These are phyloP conservation scores for Jaltomata sinuosa DNA, from an alignment of 257 asterid species.

Conservation along the genomic window DNA sequence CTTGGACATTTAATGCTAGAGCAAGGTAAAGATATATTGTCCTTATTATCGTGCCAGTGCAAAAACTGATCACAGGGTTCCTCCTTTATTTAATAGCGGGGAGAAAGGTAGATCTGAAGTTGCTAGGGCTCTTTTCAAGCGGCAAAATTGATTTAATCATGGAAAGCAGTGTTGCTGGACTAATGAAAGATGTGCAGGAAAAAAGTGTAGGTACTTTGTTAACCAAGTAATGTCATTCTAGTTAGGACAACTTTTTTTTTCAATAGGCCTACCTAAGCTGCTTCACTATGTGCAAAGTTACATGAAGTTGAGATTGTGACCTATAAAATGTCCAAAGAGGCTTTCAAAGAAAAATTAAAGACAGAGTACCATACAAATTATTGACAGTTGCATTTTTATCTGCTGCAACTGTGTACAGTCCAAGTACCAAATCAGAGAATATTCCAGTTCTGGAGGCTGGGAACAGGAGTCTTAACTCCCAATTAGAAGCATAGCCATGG, in stretches of 20 bases:
- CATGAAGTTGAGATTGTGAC: neutral
- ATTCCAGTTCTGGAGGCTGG: too few relatives aligned
- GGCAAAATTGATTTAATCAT: too few relatives aligned
- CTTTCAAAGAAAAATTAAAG: neutral
- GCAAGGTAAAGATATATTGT: neutral
- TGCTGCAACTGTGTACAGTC: too few relatives aligned
- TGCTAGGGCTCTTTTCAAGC: too few relatives aligned
- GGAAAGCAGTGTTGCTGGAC: neutral
- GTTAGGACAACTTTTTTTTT: neutral
- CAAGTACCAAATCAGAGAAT: too few relatives aligned
- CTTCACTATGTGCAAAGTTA: neutral
- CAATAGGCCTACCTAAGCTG: neutral
- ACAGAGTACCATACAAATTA: neutral
- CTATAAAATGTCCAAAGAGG: neutral
- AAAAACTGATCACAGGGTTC: neutral
- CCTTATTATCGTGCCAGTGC: neutral
- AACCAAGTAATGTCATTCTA: too few relatives aligned
- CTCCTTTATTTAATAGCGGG: neutral
- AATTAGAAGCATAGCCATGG: too few relatives aligned
- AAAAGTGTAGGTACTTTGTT: neutral
- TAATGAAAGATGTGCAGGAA: neutral
- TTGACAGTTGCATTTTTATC: too few relatives aligned
- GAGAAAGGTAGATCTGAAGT: neutral
- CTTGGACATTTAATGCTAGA: neutral
- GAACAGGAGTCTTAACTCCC: too few relatives aligned